Percentiles rank a stretch among this genome's conserved stretches.
Conservation (phyloP, 2,329 filamentous ascomycete species). For the Verticillium albo-atrum region DNA sequence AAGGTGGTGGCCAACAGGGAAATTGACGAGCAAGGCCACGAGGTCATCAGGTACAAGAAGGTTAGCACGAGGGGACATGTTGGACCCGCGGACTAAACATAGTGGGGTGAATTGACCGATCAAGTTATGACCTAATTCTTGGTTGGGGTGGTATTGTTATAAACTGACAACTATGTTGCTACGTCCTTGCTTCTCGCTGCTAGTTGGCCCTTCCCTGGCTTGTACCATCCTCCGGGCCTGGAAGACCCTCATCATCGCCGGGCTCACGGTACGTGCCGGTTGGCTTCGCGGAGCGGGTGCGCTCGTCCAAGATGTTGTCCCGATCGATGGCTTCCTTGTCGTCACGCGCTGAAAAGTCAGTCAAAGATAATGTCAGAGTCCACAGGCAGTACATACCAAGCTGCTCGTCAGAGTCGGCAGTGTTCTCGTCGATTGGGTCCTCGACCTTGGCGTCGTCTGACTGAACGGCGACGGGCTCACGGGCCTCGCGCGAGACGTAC, state of each 20-base stretch:
- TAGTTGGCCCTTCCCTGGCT: background rate
- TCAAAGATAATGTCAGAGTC: too few relatives aligned
- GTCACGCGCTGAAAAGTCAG: slow-evolving; percentile 20
- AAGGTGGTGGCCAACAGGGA: slow-evolving; percentile 39
- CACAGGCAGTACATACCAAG: slow-evolving; percentile 19
- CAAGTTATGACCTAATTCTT: too few relatives aligned
- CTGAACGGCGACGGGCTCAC: slow-evolving; percentile 26
- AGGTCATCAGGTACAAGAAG: slow-evolving; percentile 36
- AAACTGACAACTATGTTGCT: background rate
- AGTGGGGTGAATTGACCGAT: background rate
- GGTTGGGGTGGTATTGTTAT: background rate
- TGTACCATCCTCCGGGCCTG: background rate
- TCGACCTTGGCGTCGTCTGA: slow-evolving; percentile 25
- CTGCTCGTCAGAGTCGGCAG: slow-evolving; percentile 27
- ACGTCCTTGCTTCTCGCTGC: too few relatives aligned
- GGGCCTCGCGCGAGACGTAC: slow-evolving; percentile 28
- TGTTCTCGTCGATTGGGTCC: slow-evolving; percentile 23
- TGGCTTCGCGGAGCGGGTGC: slow-evolving; percentile 25
- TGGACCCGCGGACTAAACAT: background rate
- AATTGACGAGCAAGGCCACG: slow-evolving; percentile 31
- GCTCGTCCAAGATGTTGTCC: slow-evolving; percentile 28
- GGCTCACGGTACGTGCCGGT: slow-evolving; percentile 24
- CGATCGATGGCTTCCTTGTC: slow-evolving; percentile 31
- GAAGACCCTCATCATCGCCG: slow-evolving; percentile 24
- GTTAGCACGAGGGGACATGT: slow-evolving; percentile 10